Conservation (phyloP, 805 yeast genomes). For the Torulaspora franciscae region DNA sequence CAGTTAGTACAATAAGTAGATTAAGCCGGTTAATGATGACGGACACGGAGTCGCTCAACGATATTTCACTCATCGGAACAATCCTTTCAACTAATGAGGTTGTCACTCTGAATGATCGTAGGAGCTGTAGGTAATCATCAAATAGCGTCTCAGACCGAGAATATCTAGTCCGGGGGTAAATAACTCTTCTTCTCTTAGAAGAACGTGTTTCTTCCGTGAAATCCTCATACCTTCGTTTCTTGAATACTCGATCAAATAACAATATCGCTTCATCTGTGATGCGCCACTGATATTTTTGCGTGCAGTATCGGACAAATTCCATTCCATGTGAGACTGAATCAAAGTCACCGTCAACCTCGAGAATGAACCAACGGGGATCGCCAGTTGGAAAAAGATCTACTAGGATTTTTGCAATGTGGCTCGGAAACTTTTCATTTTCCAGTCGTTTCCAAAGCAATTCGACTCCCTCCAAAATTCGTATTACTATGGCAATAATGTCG, state of each 20-base stretch:
- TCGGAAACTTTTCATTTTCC: conserved; percentile 12
- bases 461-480: conserved; percentile 7
- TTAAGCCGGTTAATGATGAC: conserved; percentile 31
- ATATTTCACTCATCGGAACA: conserved; percentile 30
- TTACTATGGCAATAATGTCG: conserved; percentile 19
- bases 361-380: conserved; percentile 22
- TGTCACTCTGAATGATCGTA: conserved; percentile 13
- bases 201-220: conserved; percentile 22
- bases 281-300: conserved; percentile 33
- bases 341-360: conserved; percentile 15
- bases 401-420: conserved; percentile 17
- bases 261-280: conserved; percentile 49
- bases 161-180: conserved; percentile 4
- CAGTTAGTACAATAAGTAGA: conserved; percentile 24
- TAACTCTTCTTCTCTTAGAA: conserved; percentile 10
- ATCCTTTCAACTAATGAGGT: conserved; percentile 24
- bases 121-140: conserved; percentile 23
- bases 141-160: conserved; percentile 16
- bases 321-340: conserved; percentile 13
- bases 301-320: conserved; percentile 18
- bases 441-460: conserved; percentile 24
- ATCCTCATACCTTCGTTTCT: conserved; percentile 27
- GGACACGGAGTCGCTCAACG: conserved; percentile 15
- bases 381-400: conserved; percentile 21
- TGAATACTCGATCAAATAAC: conserved; percentile 23